Base-by-base conservation (phyloP, 768 basidiomycete genomes). In the Lyophyllum shimeji region DNA sequence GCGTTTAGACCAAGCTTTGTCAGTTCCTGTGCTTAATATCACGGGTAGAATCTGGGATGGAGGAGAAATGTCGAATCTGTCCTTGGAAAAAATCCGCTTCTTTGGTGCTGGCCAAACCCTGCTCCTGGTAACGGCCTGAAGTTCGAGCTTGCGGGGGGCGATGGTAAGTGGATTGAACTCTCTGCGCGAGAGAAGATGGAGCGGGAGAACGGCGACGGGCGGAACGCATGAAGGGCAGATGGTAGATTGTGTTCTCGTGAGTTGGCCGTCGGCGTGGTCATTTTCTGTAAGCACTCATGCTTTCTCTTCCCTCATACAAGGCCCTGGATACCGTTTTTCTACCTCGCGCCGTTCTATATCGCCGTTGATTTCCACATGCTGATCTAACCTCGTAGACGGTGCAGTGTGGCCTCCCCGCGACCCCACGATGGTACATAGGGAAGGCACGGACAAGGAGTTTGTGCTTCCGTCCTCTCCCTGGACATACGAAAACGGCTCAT, bases 21-120 rank as follows among this genome's bases (percentile, higher is more conserved):
- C 46, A 11, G 44, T 27, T 40, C 31, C 62, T 69, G 33, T 65
- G 31, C 44, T 57, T 25, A 52, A 17, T n/a, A n/a, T 31, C 1
- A 46, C n/a, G 46, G 5, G 29, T 65, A 97, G 94, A 84, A 98
- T 69, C 76, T 98, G 53, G 95, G 95, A 11, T 64, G 72, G 42
- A 69, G 82, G 61, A 75, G 77, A 46, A 99, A 99, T 64, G 72
- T 95, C 20, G 76, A 82, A 57, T 83, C 90, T 9, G 78, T 96
- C 9, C 77, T 99, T 0, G 97, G 97, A 0, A 67, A 63, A 21
- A 90, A 85, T 52, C 83, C 87, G 1, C 71, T 89, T 31, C 55
- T 89, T 5, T 98, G 96, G 95, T 90, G 91, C 62, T 93, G 86
- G 72, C 96, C 96, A 3, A 82, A 79, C 3, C 70, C 71, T 20